Evolutionary conservation across 441 rosid genomes (phyloP), one percentile per base, ranked within the genome.

Genomic region (Syzygium malaccense): DNA sequence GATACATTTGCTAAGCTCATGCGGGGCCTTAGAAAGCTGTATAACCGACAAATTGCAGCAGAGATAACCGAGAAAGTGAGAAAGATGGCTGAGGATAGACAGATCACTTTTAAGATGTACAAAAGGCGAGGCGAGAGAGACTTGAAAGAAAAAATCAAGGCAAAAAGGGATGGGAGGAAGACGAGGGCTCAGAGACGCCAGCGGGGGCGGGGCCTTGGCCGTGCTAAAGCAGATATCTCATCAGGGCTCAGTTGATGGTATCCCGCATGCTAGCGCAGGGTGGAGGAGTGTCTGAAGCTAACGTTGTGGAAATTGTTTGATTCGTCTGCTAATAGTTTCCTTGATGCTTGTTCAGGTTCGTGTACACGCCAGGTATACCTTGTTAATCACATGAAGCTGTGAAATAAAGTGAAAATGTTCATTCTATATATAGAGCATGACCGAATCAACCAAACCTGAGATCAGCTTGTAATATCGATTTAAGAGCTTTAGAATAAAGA

Each of bases 51-150:
- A 88, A 90, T 97, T 85, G 98, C 99, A 3, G 98, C 91, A 37
- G 99, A 96, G 91, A 94, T 97, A 80, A 95, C 99, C 1, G 97
- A 96, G 92, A 97, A 95, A 89, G 97, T 97, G 90, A 94, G 96
- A 91, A 93, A 94, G 91, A 97, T 97, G 97, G 97, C 99, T 79
- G 98, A 91, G 3, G 97, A 95, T 51, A 94, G 96, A 92, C 89
- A 93, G 56, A 90, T 94, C 41, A 95, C 95, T 68, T 97, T 97
- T 89, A 97, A 96, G 92, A 95, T 96, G 97, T 96, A 95, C 91
- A 97, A 95, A 90, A 92, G 98, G 86, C 93, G 96, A 86, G 99
- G 99, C 87, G 98, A 93, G 91, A 92, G 95, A 88, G 95, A 93
- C 92, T 94, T 95, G 90, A 92, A 71, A 86, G 95, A 95, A 92